phyloP scores from a whole-genome alignment of 495 filamentous ascomycete species.

The Rhizodiscina lignyota region DNA sequence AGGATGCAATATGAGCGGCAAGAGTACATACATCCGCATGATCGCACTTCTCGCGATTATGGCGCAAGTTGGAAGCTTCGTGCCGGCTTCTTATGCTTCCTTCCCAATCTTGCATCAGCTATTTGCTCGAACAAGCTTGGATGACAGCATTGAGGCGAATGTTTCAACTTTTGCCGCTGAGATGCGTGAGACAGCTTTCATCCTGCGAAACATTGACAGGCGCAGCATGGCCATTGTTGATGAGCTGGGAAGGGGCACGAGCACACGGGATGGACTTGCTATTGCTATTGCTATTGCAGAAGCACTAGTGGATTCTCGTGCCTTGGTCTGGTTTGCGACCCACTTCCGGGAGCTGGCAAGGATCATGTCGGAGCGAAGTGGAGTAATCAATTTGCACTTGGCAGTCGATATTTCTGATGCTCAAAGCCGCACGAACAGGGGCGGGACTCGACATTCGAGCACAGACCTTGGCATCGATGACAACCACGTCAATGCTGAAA shows the following conservation, averaged over 20 bases:
- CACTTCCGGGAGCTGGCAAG: conserved; percentile 75
- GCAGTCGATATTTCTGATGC: conserved; percentile 39
- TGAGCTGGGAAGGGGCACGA: conserved; percentile 85
- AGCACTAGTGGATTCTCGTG: conserved; percentile 47
- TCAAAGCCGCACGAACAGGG: too few species aligned
- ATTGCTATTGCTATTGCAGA: conserved; percentile 84
- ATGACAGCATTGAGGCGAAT: conserved; percentile 82
- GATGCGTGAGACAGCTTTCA: conserved; percentile 92
- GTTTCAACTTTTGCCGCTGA: conserved; percentile 87
- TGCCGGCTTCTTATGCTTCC: conserved; percentile 69
- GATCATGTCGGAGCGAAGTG: conserved; percentile 53
- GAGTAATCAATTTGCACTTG: conserved; percentile 70
- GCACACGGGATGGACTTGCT: conserved; percentile 70
- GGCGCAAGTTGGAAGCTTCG: conserved; percentile 85
- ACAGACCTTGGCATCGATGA: not conserved
- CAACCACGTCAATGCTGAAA: conserved; percentile 11
- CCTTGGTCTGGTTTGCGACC: conserved; percentile 80
- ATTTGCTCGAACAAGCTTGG: conserved; percentile 71
- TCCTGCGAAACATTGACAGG: conserved; percentile 59
- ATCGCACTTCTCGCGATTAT: conserved; percentile 76
- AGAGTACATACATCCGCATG: conserved; percentile 80
- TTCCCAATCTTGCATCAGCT: conserved; percentile 70
- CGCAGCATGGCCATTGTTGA: conserved; percentile 55
- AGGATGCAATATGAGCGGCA: conserved; percentile 98
- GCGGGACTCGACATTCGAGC: not conserved